Evolutionary conservation across 2,329 filamentous ascomycete genomes (phyloP).

Genomic region (Colletotrichum brevisporum): DNA sequence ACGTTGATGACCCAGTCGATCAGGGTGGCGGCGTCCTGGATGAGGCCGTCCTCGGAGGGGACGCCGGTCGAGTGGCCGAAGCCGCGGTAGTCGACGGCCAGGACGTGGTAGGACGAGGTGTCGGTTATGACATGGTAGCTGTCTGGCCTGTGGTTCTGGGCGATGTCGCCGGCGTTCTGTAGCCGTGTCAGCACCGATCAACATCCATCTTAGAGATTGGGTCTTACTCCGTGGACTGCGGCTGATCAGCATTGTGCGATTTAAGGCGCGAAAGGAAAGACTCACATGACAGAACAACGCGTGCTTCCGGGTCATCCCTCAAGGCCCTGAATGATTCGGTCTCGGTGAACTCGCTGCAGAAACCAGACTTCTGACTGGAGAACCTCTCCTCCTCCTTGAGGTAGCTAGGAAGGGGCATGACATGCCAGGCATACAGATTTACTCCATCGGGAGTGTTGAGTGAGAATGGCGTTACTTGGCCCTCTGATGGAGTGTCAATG

Average conservation of each 20-base stretch:
- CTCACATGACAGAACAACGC: conserved; percentile 75
- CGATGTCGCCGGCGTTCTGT: conserved; percentile 88
- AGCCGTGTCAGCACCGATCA: neutral
- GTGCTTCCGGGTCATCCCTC: conserved; percentile 72
- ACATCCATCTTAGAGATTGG: neutral
- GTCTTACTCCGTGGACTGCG: conserved; percentile 74
- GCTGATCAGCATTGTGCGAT: conserved; percentile 16
- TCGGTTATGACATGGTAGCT: conserved; percentile 84
- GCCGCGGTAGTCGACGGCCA: conserved; percentile 93
- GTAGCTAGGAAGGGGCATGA: conserved; percentile 85
- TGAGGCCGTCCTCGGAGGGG: conserved; percentile 85
- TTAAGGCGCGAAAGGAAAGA: neutral
- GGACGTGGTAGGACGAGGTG: conserved; percentile 81
- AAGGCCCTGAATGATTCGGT: conserved; percentile 74
- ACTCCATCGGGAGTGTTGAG: conserved; percentile 82
- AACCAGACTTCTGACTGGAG: conserved; percentile 63
- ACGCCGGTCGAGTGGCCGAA: conserved; percentile 86
- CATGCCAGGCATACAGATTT: conserved; percentile 89
- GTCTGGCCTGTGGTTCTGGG: conserved; percentile 81
- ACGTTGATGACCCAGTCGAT: conserved; percentile 79
- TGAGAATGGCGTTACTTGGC: conserved; percentile 90
- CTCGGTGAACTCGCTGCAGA: conserved; percentile 67
- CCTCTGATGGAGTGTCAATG: conserved; percentile 64
- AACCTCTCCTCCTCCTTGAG: conserved; percentile 77
- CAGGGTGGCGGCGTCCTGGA: conserved; percentile 81